A percentile compares a stretch with the other conserved stretches of the same genome.
Evolutionary conservation across 192 early-diverging fungal genomes (phyloP).

Genomic region (Bifiguratus adelaidae): DNA sequence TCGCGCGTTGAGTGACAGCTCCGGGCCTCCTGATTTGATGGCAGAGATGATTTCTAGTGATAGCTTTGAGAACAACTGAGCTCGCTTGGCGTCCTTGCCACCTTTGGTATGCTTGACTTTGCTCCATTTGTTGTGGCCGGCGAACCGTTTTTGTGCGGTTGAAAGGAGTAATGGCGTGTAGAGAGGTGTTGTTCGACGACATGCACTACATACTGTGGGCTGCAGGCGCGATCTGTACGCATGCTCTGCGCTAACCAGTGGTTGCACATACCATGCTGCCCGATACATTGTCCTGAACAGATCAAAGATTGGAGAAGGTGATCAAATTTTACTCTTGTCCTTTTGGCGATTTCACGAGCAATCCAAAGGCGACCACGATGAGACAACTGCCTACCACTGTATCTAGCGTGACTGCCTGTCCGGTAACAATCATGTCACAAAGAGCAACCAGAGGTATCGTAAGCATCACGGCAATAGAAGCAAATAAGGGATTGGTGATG

Average conservation of each 20-base stretch:
- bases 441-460: constrained; percentile 65
- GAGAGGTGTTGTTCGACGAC: too few species aligned
- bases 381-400: constrained; percentile 37
- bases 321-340: too few species aligned
- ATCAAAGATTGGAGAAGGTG: too few species aligned
- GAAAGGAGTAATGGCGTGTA: too few species aligned
- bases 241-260: too few species aligned
- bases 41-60: constrained; percentile 51
- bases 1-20: constrained; percentile 42
- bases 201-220: too few species aligned
- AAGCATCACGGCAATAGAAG: constrained; percentile 70
- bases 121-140: constrained; percentile 59
- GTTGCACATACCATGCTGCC: too few species aligned
- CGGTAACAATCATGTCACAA: constrained; percentile 38
- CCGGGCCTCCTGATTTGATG: constrained; percentile 46
- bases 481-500: constrained; percentile 58
- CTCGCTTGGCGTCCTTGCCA: constrained; percentile 40
- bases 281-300: too few species aligned
- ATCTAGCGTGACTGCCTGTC: constrained; percentile 33
- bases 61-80: constrained; percentile 39
- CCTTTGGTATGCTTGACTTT: constrained; percentile 51
- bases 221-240: too few species aligned
- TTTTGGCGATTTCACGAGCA: too few species aligned
- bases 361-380: constrained; percentile 41
- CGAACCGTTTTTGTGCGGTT: too few species aligned